A percentile compares a stretch with the other conserved stretches of the same genome.
Evolutionary conservation across 202 grass and related monocot genomes (phyloP).

Genomic region (Sporobolus alterniflorus): DNA sequence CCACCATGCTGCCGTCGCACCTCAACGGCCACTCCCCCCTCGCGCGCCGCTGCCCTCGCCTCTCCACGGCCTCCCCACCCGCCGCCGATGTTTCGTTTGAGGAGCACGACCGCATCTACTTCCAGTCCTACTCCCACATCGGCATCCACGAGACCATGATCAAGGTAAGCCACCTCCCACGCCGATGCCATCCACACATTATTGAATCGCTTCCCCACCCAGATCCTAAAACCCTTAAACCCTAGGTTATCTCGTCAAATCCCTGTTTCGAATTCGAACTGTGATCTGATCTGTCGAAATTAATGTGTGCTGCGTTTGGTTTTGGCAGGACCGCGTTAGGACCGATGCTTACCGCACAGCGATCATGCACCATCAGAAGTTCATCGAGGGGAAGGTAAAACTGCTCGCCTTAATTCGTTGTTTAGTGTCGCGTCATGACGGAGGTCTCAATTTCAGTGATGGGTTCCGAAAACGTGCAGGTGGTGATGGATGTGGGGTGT

Average conservation of each 20-base stretch:
- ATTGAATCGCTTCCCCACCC: not conserved
- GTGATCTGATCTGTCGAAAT: not conserved
- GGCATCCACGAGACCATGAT: constrained; percentile 87
- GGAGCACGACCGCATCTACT: constrained; percentile 74
- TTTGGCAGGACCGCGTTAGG: constrained; percentile 75
- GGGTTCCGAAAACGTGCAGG: constrained; percentile 45
- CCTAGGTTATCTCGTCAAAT: constrained; percentile 6
- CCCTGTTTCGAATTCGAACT: not conserved
- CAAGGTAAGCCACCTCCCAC: constrained; percentile 54
- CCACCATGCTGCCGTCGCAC: constrained; percentile 55
- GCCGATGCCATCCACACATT: not conserved
- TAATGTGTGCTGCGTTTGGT: not conserved
- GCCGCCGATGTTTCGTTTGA: constrained; percentile 28
- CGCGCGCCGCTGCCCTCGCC: constrained; percentile 44
- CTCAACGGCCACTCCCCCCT: constrained; percentile 64
- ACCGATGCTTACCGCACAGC: constrained; percentile 80
- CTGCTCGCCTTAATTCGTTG: not conserved
- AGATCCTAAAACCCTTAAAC: constrained; percentile 32
- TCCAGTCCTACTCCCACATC: constrained; percentile 83
- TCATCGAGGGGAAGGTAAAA: constrained; percentile 85
- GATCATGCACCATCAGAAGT: constrained; percentile 82
- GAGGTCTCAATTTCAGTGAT: not conserved
- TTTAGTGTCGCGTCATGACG: not conserved
- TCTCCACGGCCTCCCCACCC: constrained; percentile 27
- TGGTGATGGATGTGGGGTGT: constrained; percentile 96